Evolutionary conservation across 2,329 filamentous ascomycete genomes (phyloP), one percentile per base, ranked within the genome.

Genomic region (Celoporthe dispersa): DNA sequence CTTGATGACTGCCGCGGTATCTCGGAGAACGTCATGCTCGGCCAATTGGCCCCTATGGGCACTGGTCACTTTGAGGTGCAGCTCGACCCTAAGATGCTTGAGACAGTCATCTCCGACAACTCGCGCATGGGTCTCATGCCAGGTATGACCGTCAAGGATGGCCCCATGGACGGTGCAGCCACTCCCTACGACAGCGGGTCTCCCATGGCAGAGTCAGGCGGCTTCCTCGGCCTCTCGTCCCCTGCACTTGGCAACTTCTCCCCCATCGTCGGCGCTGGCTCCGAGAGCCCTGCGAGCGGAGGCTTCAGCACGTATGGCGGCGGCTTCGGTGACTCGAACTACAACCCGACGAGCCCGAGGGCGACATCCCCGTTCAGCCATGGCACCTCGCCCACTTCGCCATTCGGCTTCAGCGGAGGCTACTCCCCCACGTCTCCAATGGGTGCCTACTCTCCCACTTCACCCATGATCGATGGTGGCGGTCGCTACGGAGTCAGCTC

Each of bases 1-100:
- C 87, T 99, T 41, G 96, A 99, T 78, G 96, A 99, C 81, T 99
- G 97, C 84, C 92, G 94, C 71, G 96, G 96, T 86, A 95, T 99
- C 65, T 98, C 96, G 22, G 96, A 99, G 83, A 99, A 99, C 83
- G 91, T 99, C 79, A 99, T 99, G 89, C 88, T 99, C 73, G 96
- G 96, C 73, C 96, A 99, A 83, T 89, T 98, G 82, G 96, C 97
- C 6, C 96, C 97, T 39, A 95, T 97, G 87, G 96, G 96, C 73
- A 99, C 97, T 70, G 96, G 96, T 73, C 94, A 97, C 81, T 95
- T 99, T 76, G 94, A 99, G 74, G 90, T 98, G 67, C 90, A 94
- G 75, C 87, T 99, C 74, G 97, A 99, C 79, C 94, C 94, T 74
- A 92, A 92, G 81, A 97, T 99, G 93, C 88, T 98, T 59, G 93